Percentiles rank a stretch among this genome's conserved stretches.
phyloP scores from a whole-genome alignment of 371 early-diverging fungal species.

The Mortierella sp. region DNA sequence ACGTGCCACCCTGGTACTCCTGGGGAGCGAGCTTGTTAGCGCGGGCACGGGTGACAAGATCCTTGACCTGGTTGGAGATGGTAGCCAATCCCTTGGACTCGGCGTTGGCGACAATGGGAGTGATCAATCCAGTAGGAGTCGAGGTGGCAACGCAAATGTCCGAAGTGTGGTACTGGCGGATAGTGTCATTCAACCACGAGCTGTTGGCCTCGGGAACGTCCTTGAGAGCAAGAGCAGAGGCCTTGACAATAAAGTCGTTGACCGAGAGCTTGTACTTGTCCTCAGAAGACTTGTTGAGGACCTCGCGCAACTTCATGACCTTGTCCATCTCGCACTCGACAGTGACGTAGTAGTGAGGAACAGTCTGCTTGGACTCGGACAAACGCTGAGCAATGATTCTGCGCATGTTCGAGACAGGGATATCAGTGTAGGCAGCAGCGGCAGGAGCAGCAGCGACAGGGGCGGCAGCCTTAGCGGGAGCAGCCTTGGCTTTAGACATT shows the following conservation, averaged over 20 bases:
- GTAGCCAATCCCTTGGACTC: conserved; percentile 88
- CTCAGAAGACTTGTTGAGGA: conserved; percentile 86
- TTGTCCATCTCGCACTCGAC: conserved; percentile 91
- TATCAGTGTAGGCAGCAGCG: conserved; percentile 78
- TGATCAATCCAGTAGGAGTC: conserved; percentile 95
- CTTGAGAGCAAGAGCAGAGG: conserved; percentile 89
- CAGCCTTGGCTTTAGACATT: conserved; percentile 53
- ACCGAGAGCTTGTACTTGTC: conserved; percentile 96
- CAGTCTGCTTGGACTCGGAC: conserved; percentile 85
- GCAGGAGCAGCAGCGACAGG: conserved; percentile 64
- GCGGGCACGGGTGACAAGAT: conserved; percentile 89
- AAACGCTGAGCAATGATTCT: conserved; percentile 89
- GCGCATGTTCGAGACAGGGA: conserved; percentile 93
- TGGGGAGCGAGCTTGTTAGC: conserved; percentile 91
- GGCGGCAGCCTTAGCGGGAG: conserved; percentile 58
- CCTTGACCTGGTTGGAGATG: conserved; percentile 89
- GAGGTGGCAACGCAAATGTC: conserved; percentile 97
- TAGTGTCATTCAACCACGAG: conserved; percentile 94
- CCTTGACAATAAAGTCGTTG: conserved; percentile 98
- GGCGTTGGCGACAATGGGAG: conserved; percentile 91
- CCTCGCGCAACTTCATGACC: conserved; percentile 84
- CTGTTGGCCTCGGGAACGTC: conserved; percentile 97
- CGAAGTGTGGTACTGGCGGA: conserved; percentile 92
- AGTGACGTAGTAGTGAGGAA: conserved; percentile 98
- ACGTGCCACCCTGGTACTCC: conserved; percentile 97